These are phyloP conservation scores for Podaxis pistillaris DNA, from an alignment of 768 basidiomycete species.

Conservation along the genomic window DNA sequence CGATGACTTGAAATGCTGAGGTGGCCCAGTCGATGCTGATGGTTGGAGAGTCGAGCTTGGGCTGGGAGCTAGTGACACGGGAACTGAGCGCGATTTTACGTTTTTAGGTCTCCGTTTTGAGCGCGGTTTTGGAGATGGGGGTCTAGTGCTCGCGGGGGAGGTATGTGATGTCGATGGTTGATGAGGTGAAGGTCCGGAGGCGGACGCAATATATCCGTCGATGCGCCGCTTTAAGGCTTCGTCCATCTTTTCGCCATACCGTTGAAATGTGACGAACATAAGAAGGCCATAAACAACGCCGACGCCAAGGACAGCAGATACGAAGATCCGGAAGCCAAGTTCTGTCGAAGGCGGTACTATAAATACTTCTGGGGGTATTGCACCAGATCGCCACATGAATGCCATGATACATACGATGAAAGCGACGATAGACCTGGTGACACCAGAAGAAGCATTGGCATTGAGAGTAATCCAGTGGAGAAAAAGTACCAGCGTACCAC, in stretches of 20 bases:
- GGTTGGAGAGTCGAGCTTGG: not conserved
- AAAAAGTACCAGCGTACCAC: constrained; percentile 34
- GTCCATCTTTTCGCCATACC: constrained; percentile 25
- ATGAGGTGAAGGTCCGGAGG: not conserved
- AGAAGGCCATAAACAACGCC: constrained; percentile 1
- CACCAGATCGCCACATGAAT: constrained; percentile 10
- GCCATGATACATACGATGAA: constrained; percentile 15
- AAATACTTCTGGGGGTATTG: not conserved
- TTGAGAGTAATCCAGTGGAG: not conserved
- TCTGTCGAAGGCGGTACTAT: not conserved
- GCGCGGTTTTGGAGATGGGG: not conserved
- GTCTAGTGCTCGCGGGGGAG: not conserved
- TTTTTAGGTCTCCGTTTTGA: not conserved
- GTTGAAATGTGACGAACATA: constrained; percentile 3
- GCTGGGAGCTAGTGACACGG: not conserved
- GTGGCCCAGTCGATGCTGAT: not conserved
- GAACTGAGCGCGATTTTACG: not conserved
- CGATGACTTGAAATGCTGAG: not conserved
- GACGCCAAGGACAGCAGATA: not conserved
- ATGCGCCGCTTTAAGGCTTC: not conserved
- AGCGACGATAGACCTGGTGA: constrained; percentile 1
- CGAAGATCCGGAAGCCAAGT: not conserved
- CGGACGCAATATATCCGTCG: constrained; percentile 1
- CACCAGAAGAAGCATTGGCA: not conserved
- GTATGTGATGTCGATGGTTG: not conserved